phyloP scores from a whole-genome alignment of 2,329 filamentous ascomycete species.

The Boeremia lycopersici region DNA sequence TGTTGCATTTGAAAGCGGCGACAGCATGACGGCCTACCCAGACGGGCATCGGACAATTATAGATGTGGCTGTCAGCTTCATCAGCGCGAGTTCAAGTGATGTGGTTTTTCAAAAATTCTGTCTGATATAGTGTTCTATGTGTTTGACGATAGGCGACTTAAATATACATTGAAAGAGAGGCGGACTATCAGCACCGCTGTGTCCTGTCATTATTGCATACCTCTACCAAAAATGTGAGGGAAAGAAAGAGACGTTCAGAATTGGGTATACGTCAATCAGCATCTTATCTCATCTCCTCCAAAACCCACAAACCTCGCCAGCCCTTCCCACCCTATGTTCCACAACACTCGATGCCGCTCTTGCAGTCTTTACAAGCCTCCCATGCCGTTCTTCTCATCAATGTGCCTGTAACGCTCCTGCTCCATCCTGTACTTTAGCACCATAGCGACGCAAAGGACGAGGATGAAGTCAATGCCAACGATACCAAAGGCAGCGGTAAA shows the following conservation, averaged over 20 bases:
- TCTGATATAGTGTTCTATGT: too few relatives aligned
- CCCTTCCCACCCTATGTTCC: background rate
- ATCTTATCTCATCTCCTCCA: conserved; percentile 23
- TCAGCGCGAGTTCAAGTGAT: too few relatives aligned
- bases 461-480: conserved; percentile 70
- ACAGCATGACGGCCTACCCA: too few relatives aligned
- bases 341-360: background rate
- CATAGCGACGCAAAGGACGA: conserved; percentile 75
- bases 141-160: background rate
- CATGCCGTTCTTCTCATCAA: conserved; percentile 72
- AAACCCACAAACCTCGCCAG: conserved; percentile 21
- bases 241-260: conserved; percentile 31
- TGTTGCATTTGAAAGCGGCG: background rate
- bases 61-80: background rate
- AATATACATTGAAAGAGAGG: conserved; percentile 8
- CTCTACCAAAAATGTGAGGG: conserved; percentile 12
- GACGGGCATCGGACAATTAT: background rate
- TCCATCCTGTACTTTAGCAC: conserved; percentile 82
- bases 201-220: conserved; percentile 26
- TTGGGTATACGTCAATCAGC: conserved; percentile 20
- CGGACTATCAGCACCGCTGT: conserved; percentile 27
- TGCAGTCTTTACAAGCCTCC: conserved; percentile 31
- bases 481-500: conserved; percentile 83
- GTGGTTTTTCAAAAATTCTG: background rate
- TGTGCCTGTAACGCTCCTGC: conserved; percentile 76